phyloP scores from a whole-genome alignment of 192 early-diverging fungal species.

The Funneliformis geosporum region DNA sequence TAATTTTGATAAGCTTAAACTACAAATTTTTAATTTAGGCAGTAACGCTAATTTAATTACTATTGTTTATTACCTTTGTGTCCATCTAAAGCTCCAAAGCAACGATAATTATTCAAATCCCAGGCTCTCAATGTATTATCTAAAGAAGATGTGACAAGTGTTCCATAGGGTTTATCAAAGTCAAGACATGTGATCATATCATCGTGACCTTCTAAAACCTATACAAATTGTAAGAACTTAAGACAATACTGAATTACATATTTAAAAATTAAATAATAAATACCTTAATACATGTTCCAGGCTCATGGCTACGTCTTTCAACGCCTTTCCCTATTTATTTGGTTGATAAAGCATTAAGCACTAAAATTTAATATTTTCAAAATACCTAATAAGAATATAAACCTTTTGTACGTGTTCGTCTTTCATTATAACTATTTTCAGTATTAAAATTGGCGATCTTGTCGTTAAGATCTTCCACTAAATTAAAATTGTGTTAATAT shows the following conservation, averaged over 20 bases:
- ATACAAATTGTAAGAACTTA: neutral
- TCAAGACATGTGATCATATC: conserved; percentile 60
- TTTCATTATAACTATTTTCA: conserved; percentile 29
- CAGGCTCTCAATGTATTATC: conserved; percentile 74
- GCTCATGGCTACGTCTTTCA: conserved; percentile 20
- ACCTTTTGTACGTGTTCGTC: conserved; percentile 12
- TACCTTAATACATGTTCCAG: conserved; percentile 48
- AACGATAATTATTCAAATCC: conserved; percentile 62
- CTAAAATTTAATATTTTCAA: neutral
- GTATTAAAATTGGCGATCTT: conserved; percentile 44
- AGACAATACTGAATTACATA: neutral
- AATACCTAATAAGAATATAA: conserved; percentile 8
- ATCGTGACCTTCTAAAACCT: conserved; percentile 62
- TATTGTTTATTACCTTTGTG: conserved; percentile 36
- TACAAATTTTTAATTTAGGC: too few relatives aligned
- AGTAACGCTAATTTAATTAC: conserved; percentile 10
- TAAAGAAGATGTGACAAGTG: conserved; percentile 63
- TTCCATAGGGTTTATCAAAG: conserved; percentile 56
- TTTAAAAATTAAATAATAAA: neutral
- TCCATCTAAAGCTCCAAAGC: conserved; percentile 53
- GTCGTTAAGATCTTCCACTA: conserved; percentile 52
- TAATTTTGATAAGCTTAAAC: too few relatives aligned
- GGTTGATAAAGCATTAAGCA: neutral
- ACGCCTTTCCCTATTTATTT: neutral
- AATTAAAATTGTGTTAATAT: neutral